Conservation (phyloP, 192 early-diverging fungal species). For the Entomortierella chlamydospora region DNA sequence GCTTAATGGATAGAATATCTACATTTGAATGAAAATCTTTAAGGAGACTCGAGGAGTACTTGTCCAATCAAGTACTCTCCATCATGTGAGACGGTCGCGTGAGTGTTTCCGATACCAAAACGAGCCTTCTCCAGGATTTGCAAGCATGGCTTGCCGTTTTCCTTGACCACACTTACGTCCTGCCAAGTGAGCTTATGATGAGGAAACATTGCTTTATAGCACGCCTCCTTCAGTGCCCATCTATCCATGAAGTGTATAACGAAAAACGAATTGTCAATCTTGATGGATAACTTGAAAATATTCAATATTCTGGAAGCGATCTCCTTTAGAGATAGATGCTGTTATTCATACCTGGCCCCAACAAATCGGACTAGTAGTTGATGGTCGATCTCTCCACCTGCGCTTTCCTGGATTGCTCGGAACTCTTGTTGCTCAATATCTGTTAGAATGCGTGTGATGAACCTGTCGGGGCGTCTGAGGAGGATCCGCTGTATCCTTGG, state of each 20-base stretch:
- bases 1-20: too few relatives aligned
- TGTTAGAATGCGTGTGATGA: constrained; percentile 72
- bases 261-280: too few relatives aligned
- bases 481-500: constrained; percentile 71
- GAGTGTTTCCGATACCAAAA: constrained; percentile 54
- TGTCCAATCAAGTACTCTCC: constrained; percentile 79
- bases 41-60: constrained; percentile 67
- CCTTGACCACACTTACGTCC: constrained; percentile 69
- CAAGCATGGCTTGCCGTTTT: constrained; percentile 61
- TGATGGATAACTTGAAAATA: too few relatives aligned
- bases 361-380: constrained; percentile 14
- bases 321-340: too few relatives aligned
- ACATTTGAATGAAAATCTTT: too few relatives aligned
- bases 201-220: constrained; percentile 79
- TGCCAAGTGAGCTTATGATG: constrained; percentile 67
- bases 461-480: constrained; percentile 56
- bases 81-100: constrained; percentile 82
- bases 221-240: constrained; percentile 81
- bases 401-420: background rate
- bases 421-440: constrained; percentile 54
- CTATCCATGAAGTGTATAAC: constrained; percentile 33
- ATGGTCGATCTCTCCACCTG: constrained; percentile 6
- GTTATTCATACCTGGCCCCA: constrained; percentile 20
- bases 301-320: too few relatives aligned
- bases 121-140: constrained; percentile 42